Percentiles rank a stretch among this genome's conserved stretches.
phyloP scores from a whole-genome alignment of 495 filamentous ascomycete species.

The Penicillium pulvis region DNA sequence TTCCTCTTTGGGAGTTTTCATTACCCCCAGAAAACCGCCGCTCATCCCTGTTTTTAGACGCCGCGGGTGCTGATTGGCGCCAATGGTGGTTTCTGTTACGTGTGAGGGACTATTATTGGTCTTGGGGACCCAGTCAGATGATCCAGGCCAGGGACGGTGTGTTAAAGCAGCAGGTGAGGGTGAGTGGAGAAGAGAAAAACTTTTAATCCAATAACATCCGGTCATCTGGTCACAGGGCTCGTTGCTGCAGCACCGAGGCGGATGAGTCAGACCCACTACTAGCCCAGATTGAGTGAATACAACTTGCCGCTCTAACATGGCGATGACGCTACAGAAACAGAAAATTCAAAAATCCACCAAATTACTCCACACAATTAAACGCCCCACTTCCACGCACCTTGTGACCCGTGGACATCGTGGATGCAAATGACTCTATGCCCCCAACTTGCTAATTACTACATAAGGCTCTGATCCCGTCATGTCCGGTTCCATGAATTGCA shows the following conservation, averaged over 20 bases:
- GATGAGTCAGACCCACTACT: constrained; percentile 9
- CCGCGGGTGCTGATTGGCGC: constrained; percentile 32
- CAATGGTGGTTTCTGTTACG: constrained; percentile 42
- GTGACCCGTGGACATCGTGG: constrained; percentile 35
- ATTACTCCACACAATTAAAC: constrained; percentile 18
- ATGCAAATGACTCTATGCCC: constrained; percentile 22
- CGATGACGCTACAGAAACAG: constrained; percentile 18
- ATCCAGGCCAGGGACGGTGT: constrained; percentile 13
- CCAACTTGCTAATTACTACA: constrained; percentile 12
- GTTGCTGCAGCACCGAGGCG: constrained; percentile 15
- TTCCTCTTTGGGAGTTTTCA: constrained; percentile 22
- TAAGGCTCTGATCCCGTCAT: constrained; percentile 20
- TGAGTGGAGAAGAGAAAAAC: background rate
- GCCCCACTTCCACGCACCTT: constrained; percentile 14
- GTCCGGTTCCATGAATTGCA: constrained; percentile 7
- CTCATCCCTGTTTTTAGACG: constrained; percentile 20
- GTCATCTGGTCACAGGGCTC: background rate
- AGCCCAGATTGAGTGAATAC: background rate
- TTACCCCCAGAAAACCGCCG: constrained; percentile 28
- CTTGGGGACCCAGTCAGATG: constrained; percentile 31
- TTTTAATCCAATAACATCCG: constrained; percentile 6
- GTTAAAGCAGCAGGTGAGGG: constrained; percentile 20
- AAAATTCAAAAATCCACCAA: constrained; percentile 19
- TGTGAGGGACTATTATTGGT: constrained; percentile 27
- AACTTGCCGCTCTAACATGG: constrained; percentile 12